Conservation (phyloP, 2,329 filamentous ascomycete genomes). For the Cladophialophora yegresii region DNA sequence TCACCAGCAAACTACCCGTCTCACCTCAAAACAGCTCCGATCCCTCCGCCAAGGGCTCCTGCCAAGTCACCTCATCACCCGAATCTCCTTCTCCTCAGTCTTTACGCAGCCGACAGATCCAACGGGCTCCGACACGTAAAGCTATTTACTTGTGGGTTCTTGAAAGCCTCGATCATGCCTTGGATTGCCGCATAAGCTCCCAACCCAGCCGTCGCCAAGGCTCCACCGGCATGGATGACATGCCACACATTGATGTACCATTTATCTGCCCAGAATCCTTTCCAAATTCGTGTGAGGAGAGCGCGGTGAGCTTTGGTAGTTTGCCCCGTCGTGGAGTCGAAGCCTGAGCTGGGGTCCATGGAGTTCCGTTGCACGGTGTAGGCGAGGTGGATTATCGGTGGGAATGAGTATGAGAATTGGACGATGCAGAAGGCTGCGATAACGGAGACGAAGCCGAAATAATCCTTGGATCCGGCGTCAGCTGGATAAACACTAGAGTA, state of each 20-base stretch:
- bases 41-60: not conserved
- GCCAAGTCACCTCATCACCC: not conserved
- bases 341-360: slow-evolving; percentile 32
- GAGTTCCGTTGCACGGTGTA: slow-evolving; percentile 39
- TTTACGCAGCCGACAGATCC: slow-evolving; percentile 29
- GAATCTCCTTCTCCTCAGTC: not conserved
- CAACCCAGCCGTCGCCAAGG: slow-evolving; percentile 37
- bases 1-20: not conserved
- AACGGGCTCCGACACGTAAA: slow-evolving; percentile 41
- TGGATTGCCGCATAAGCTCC: slow-evolving; percentile 38
- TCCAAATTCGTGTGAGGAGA: slow-evolving; percentile 27
- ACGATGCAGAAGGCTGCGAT: slow-evolving; percentile 39
- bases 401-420: slow-evolving; percentile 41
- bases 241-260: slow-evolving; percentile 39
- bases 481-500: not conserved
- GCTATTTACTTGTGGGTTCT: slow-evolving; percentile 36
- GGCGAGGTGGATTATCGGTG: slow-evolving; percentile 39
- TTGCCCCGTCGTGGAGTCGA: slow-evolving; percentile 35
- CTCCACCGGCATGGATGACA: slow-evolving; percentile 37
- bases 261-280: slow-evolving; percentile 37
- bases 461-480: slow-evolving; percentile 14
- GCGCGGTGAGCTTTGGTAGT: slow-evolving; percentile 25
- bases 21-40: not conserved
- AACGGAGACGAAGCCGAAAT: slow-evolving; percentile 38
- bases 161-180: slow-evolving; percentile 40